phyloP scores from a whole-genome alignment of 306 rosid genomes.

The Datisca glomerata region DNA sequence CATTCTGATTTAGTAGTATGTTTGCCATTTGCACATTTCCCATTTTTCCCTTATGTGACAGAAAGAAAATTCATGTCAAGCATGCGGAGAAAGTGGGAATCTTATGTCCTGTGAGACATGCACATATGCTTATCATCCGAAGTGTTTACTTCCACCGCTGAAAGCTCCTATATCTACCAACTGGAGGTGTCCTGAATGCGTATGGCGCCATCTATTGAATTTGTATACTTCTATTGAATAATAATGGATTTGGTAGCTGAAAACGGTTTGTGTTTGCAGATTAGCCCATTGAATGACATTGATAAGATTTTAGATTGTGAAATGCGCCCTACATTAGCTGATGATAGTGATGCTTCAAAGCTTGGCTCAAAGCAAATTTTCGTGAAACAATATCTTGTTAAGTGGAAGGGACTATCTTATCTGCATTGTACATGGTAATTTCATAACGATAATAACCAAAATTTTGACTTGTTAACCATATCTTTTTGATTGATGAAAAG shows the following conservation, averaged over 20 bases:
- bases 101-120: conserved; percentile 81
- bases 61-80: conserved; percentile 94
- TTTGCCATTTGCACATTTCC: not conserved
- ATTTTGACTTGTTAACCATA: too few species aligned
- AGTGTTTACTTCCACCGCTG: conserved; percentile 74
- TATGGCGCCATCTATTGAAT: conserved; percentile 28
- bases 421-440: conserved; percentile 86
- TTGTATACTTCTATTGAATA: conserved; percentile 7
- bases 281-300: conserved; percentile 84
- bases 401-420: conserved; percentile 95
- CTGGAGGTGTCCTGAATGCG: conserved; percentile 99
- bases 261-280: conserved; percentile 41
- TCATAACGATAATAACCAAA: too few species aligned
- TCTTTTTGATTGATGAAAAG: too few species aligned
- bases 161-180: conserved; percentile 47
- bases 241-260: conserved; percentile 9
- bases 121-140: conserved; percentile 73
- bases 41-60: conserved; percentile 12
- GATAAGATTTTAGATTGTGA: conserved; percentile 88
- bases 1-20: conserved; percentile 1
- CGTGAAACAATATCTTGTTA: conserved; percentile 93
- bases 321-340: conserved; percentile 88
- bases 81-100: conserved; percentile 73
- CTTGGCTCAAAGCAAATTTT: conserved; percentile 69
- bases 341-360: conserved; percentile 59